A percentile compares a stretch with the other conserved stretches of the same genome.
These are phyloP conservation scores for Rhododendron simsii DNA, from an alignment of 148 eudicot species.

Conservation along the genomic window DNA sequence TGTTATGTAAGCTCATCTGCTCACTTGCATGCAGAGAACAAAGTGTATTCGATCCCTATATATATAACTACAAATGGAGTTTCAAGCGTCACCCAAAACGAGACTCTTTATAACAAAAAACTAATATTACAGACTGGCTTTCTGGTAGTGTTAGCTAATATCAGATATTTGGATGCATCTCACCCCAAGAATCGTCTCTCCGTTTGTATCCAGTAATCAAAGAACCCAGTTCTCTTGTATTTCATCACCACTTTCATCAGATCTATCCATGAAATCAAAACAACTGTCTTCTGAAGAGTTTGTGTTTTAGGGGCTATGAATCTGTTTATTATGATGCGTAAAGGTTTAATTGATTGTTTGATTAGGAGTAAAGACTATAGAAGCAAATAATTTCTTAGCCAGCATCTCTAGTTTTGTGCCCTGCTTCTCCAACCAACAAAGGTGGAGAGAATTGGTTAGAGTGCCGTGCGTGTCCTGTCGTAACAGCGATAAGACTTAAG, in stretches of 20 bases:
- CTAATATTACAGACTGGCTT: neutral
- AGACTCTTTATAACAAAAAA: neutral
- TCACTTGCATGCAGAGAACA: neutral
- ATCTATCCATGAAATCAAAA: neutral
- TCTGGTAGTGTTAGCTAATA: neutral
- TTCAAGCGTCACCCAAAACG: neutral
- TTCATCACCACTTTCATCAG: neutral
- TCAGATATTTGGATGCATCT: neutral
- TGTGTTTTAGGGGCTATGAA: neutral
- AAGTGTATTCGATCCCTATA: neutral
- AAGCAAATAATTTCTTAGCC: neutral
- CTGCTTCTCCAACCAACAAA: neutral
- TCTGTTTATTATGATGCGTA: neutral
- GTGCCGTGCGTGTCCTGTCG: neutral
- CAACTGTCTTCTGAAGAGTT: no score
- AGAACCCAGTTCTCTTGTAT: neutral
- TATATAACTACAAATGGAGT: no score
- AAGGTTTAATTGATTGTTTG: neutral
- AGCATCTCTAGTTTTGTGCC: neutral
- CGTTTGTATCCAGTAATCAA: neutral
- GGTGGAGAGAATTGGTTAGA: neutral
- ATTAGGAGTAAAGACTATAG: neutral
- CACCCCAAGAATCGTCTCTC: neutral
- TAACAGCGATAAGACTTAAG: neutral
- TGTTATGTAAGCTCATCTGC: slow-evolving; percentile 50